phyloP scores from a whole-genome alignment of 345 rosid species.

The Balakata baccata region DNA sequence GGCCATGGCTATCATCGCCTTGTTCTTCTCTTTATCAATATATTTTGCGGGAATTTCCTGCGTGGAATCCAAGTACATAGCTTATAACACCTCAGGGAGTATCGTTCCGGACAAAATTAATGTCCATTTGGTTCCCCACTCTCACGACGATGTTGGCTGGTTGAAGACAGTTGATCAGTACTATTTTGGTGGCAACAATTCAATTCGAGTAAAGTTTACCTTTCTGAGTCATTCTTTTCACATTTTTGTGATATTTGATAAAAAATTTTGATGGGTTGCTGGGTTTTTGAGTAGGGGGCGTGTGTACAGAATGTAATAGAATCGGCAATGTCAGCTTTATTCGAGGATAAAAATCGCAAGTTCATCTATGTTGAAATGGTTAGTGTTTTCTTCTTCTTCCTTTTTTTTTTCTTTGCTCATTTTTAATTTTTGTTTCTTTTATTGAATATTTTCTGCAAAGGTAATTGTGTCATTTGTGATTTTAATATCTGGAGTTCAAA shows the following conservation, averaged over 20 bases:
- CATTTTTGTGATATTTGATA: constrained; percentile 12
- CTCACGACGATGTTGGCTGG: constrained; percentile 98
- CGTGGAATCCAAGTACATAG: constrained; percentile 48
- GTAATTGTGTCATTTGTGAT: neutral
- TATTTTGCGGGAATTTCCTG: constrained; percentile 21
- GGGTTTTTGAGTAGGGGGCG: constrained; percentile 52
- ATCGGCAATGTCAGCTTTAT: constrained; percentile 73
- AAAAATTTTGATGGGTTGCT: constrained; percentile 4
- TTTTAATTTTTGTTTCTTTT: neutral
- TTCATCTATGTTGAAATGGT: constrained; percentile 90
- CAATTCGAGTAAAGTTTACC: constrained; percentile 58
- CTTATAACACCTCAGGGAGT: constrained; percentile 57
- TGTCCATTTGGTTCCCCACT: constrained; percentile 92
- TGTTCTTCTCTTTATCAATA: constrained; percentile 7
- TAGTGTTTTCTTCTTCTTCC: constrained; percentile 1
- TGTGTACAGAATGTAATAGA: constrained; percentile 93
- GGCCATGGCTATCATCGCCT: constrained; percentile 19
- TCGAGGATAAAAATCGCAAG: constrained; percentile 82
- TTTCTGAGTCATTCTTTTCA: neutral
- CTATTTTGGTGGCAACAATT: constrained; percentile 81
- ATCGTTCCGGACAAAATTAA: constrained; percentile 69
- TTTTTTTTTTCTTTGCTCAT: neutral
- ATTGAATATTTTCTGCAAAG: neutral
- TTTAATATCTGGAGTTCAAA: constrained; percentile 2
- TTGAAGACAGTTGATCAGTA: constrained; percentile 96